phyloP scores from a whole-genome alignment of 2,329 filamentous ascomycete species.

The Passalora sequoiae region DNA sequence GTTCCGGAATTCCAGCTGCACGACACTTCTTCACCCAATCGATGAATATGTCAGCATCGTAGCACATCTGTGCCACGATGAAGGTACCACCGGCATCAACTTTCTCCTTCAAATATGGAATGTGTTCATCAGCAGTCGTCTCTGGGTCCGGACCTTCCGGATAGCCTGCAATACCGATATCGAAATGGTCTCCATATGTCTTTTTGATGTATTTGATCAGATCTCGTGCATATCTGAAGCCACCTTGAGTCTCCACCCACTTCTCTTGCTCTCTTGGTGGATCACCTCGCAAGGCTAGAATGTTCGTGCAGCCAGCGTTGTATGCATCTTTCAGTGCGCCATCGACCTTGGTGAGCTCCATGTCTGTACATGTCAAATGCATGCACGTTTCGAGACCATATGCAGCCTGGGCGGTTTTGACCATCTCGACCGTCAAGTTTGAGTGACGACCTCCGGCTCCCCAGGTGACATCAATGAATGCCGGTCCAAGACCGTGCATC shows the following conservation, averaged over 20 bases:
- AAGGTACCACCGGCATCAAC: slow-evolving; percentile 90
- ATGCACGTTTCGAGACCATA: slow-evolving; percentile 98
- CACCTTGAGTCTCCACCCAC: slow-evolving; percentile 78
- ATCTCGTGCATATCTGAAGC: slow-evolving; percentile 86
- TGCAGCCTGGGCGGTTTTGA: slow-evolving; percentile 87
- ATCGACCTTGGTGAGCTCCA: slow-evolving; percentile 89
- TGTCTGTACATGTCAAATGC: slow-evolving; percentile 98
- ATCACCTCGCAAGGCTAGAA: slow-evolving; percentile 86
- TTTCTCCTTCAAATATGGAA: slow-evolving; percentile 95
- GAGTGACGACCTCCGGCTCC: slow-evolving; percentile 89
- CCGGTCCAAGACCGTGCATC: slow-evolving; percentile 90
- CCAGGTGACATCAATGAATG: slow-evolving; percentile 98
- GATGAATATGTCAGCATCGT: slow-evolving; percentile 92
- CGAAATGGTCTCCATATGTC: slow-evolving; percentile 82
- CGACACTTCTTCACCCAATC: slow-evolving; percentile 84
- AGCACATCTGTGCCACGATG: slow-evolving; percentile 99
- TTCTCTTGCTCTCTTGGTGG: slow-evolving; percentile 89
- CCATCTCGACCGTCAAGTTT: slow-evolving; percentile 94
- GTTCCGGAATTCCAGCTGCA: slow-evolving; percentile 66
- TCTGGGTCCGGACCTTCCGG: slow-evolving; percentile 95
- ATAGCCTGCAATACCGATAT: slow-evolving; percentile 95
- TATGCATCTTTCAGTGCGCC: slow-evolving; percentile 82
- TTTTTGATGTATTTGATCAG: slow-evolving; percentile 77
- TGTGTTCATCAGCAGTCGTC: slow-evolving; percentile 73
- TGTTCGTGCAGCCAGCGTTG: slow-evolving; percentile 94